A percentile compares a stretch with the other conserved stretches of the same genome.
phyloP scores from a whole-genome alignment of 192 early-diverging fungal genomes.

The Lobosporangium transversale region DNA sequence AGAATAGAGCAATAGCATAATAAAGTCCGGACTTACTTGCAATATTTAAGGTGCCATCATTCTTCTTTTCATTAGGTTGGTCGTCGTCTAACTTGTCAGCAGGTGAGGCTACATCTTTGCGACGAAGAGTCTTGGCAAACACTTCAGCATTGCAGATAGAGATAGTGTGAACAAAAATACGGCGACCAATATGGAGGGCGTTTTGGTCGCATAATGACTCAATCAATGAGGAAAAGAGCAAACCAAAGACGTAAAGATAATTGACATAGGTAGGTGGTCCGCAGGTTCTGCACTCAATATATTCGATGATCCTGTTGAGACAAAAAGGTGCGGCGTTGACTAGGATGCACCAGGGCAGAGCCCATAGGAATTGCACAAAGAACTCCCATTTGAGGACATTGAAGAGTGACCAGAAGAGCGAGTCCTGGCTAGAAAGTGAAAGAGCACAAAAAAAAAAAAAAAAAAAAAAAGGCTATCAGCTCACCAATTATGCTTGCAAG shows the following conservation, averaged over 20 bases:
- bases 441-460: too few relatives aligned
- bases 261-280: constrained; percentile 31
- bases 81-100: constrained; percentile 45
- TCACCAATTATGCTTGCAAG: too few relatives aligned
- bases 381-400: constrained; percentile 35
- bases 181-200: constrained; percentile 72
- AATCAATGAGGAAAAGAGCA: constrained; percentile 59
- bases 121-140: constrained; percentile 59
- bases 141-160: constrained; percentile 60
- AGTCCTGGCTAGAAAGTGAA: constrained; percentile 15
- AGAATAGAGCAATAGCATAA: background rate
- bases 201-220: constrained; percentile 62
- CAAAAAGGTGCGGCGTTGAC: constrained; percentile 46
- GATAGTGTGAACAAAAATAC: constrained; percentile 66
- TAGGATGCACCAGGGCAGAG: constrained; percentile 34
- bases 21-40: constrained; percentile 22
- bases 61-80: constrained; percentile 13
- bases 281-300: constrained; percentile 44
- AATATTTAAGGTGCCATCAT: constrained; percentile 38
- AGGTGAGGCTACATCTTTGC: constrained; percentile 58
- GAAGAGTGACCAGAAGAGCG: constrained; percentile 31
- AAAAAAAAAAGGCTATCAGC: background rate
- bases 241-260: constrained; percentile 68
- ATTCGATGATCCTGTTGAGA: constrained; percentile 52
- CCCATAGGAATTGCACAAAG: constrained; percentile 45